phyloP scores from a whole-genome alignment of 148 eudicot genomes.

The Silene conica region DNA sequence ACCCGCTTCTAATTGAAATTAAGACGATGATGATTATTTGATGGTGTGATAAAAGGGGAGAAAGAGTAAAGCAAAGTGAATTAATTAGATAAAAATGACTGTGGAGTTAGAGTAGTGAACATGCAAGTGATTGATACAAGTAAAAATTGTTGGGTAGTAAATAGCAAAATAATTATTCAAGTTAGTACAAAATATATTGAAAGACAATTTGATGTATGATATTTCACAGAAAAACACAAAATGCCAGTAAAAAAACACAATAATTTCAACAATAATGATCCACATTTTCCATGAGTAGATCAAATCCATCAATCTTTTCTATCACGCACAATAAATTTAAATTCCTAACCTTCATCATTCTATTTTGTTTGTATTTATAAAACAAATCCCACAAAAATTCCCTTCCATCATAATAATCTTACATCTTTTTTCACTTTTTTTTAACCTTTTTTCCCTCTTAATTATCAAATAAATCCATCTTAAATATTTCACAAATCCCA shows the following conservation, averaged over 20 bases:
- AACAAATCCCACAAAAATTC: background rate
- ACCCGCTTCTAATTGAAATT: too few species aligned
- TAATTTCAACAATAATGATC: conserved; percentile 26
- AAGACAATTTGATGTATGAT: conserved; percentile 6
- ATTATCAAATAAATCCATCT: background rate
- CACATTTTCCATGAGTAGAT: conserved; percentile 12
- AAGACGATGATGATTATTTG: background rate
- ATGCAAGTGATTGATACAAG: conserved; percentile 26
- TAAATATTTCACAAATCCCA: background rate
- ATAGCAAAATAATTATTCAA: background rate
- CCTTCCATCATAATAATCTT: background rate
- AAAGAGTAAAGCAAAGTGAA: conserved; percentile 11
- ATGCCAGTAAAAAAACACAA: conserved; percentile 13
- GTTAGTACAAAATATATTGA: background rate
- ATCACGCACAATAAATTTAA: background rate
- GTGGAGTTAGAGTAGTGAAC: conserved; percentile 29
- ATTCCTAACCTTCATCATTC: conserved; percentile 6
- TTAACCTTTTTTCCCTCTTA: background rate
- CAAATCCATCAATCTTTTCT: conserved; percentile 31
- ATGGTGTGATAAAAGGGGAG: conserved; percentile 7
- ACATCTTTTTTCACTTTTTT: background rate
- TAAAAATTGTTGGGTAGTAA: conserved; percentile 13
- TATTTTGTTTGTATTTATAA: background rate
- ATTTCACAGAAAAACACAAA: conserved; percentile 15
- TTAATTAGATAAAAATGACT: background rate